These are phyloP conservation scores for Ophiorrhiza pumila DNA, from an alignment of 257 asterid genomes.

Conservation along the genomic window DNA sequence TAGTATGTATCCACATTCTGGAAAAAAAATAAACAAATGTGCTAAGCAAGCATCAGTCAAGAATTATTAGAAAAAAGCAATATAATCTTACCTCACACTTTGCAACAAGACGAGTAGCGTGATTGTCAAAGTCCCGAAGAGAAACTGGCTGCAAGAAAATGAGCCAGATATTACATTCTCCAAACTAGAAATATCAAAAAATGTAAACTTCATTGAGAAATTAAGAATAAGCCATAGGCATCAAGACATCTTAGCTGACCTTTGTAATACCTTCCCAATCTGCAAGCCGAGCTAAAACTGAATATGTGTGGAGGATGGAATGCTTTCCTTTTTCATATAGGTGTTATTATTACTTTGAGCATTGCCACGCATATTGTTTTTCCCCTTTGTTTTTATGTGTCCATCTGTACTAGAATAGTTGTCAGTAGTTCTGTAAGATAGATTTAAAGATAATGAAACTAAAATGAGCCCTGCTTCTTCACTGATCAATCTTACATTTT, in stretches of 20 bases:
- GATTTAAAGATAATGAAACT: no score
- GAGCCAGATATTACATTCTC: conserved; percentile 1
- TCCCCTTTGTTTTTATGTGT: no score
- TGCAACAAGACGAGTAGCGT: conserved; percentile 72
- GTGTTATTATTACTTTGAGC: no score
- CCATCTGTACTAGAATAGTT: no score
- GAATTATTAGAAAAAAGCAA: not conserved
- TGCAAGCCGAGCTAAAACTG: conserved; percentile 65
- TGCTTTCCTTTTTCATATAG: no score
- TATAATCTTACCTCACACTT: conserved; percentile 60
- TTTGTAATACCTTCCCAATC: conserved; percentile 88
- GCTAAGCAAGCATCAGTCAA: conserved; percentile 10
- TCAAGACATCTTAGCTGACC: conserved; percentile 34
- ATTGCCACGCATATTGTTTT: no score
- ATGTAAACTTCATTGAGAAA: not conserved
- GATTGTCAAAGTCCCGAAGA: conserved; percentile 74
- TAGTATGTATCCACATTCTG: conserved; percentile 93
- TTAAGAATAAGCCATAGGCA: not conserved
- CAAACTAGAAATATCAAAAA: not conserved
- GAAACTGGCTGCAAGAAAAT: conserved; percentile 48
- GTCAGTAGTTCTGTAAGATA: no score
- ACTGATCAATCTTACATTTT: no score
- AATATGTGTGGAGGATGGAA: no score
- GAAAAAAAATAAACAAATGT: conserved; percentile 9
- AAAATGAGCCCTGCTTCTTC: no score